These are phyloP conservation scores for Effrenium voratum DNA, from an alignment of 73 alveolate genomes.

Conservation along the genomic window DNA sequence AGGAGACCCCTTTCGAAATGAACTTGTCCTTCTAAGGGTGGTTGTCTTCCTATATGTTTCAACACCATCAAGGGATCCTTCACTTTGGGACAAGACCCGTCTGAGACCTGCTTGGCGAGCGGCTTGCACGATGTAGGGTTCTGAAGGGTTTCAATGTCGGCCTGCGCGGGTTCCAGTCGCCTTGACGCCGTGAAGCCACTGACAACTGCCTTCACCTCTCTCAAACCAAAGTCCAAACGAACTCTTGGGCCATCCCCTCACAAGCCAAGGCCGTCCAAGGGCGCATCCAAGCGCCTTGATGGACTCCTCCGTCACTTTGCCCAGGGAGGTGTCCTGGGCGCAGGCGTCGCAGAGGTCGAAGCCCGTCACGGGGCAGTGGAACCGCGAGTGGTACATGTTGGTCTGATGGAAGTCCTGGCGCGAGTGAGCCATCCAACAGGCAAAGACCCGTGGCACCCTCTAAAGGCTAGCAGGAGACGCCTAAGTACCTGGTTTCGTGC, in stretches of 20 bases:
- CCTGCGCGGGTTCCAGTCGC: background rate
- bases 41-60: too few species aligned
- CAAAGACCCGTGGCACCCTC: background rate
- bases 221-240: background rate
- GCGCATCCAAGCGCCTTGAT: background rate
- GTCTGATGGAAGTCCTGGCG: conserved; percentile 51
- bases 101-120: background rate
- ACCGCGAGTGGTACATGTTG: conserved; percentile 7
- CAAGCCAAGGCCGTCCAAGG: background rate
- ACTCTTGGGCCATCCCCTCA: background rate
- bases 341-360: conserved; percentile 32
- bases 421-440: background rate
- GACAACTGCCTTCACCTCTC: background rate
- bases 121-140: background rate
- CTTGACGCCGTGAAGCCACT: background rate
- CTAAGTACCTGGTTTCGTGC: too few species aligned
- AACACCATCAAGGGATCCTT: too few species aligned
- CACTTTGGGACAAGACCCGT: too few species aligned
- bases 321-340: conserved; percentile 38
- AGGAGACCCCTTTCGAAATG: too few species aligned
- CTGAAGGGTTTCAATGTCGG: background rate
- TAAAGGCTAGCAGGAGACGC: too few species aligned
- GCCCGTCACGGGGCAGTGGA: conserved; percentile 41
- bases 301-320: conserved; percentile 10
- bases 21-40: too few species aligned